Evolutionary conservation across 139 green algal species (phyloP).

Genomic region (Eudorina sp.): DNA sequence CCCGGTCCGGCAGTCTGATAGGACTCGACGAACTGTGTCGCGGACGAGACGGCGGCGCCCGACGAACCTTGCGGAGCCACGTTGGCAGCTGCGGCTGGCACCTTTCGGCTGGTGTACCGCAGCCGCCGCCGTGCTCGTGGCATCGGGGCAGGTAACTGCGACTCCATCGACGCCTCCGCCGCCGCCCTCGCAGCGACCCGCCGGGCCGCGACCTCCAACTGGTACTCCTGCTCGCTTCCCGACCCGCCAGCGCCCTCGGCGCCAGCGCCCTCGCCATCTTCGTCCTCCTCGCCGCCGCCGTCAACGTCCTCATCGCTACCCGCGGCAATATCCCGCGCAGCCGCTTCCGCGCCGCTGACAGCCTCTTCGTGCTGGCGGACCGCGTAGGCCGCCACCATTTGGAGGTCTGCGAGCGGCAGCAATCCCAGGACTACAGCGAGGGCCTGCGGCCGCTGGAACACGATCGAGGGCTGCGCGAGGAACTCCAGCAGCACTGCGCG

Average conservation of each 20-base stretch:
- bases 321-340: constrained; percentile 28
- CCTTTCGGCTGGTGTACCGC: constrained; percentile 39
- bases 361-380: constrained; percentile 57
- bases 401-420: constrained; percentile 64
- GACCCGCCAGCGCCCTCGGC: background rate
- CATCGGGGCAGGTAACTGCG: background rate
- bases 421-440: constrained; percentile 67
- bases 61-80: background rate
- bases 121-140: constrained; percentile 34
- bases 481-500: constrained; percentile 61
- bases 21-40: background rate
- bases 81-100: background rate
- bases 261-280: background rate
- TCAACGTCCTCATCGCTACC: constrained; percentile 34
- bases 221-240: constrained; percentile 10
- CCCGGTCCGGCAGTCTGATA: background rate
- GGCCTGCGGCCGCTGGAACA: constrained; percentile 63
- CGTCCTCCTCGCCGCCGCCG: constrained; percentile 16
- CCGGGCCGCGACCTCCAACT: background rate
- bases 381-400: constrained; percentile 70
- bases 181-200: background rate
- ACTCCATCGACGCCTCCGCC: background rate
- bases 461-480: constrained; percentile 58
- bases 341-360: constrained; percentile 36
- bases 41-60: background rate